Percentiles rank a stretch among this genome's conserved stretches.
Conservation (phyloP, 1,139 yeast species). For the Taphrina deformans region DNA sequence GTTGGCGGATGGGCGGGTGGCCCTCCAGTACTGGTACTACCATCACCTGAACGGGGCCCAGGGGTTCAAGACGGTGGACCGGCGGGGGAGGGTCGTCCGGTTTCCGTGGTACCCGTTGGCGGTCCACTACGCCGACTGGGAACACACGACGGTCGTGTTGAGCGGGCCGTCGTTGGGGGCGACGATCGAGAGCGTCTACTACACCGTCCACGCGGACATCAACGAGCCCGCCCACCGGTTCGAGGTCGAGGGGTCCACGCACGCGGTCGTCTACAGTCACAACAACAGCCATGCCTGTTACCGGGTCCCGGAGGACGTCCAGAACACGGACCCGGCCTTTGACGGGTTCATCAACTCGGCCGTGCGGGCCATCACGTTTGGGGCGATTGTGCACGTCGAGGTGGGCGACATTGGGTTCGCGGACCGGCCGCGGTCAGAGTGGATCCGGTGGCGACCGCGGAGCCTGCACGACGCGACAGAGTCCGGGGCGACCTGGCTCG, state of each 20-base stretch:
- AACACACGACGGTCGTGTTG: conserved; percentile 28
- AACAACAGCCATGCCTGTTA: conserved; percentile 31
- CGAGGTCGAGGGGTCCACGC: conserved; percentile 16
- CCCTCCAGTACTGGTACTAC: conserved; percentile 32
- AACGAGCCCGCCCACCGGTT: conserved; percentile 27
- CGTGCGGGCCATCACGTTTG: conserved; percentile 29
- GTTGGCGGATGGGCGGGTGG: conserved; percentile 25
- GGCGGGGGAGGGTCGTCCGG: conserved; percentile 17
- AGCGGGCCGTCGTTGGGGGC: neutral
- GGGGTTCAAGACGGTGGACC: conserved; percentile 28
- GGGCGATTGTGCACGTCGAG: conserved; percentile 31
- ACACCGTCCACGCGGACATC: conserved; percentile 34
- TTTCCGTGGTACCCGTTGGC: conserved; percentile 33
- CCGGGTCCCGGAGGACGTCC: conserved; percentile 23
- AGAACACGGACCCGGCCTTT: conserved; percentile 30
- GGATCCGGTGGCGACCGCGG: conserved; percentile 23
- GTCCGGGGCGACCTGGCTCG: neutral
- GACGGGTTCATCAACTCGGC: conserved; percentile 32
- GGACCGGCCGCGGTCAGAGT: conserved; percentile 7
- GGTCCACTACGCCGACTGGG: conserved; percentile 33
- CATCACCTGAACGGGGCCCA: conserved; percentile 31
- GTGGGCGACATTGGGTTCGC: conserved; percentile 32
- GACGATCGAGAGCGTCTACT: conserved; percentile 27
- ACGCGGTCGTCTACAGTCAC: conserved; percentile 27
- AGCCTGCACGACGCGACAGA: conserved; percentile 19